phyloP scores from a whole-genome alignment of 306 rosid species.

The barrel medic (Medicago truncatula) region DNA sequence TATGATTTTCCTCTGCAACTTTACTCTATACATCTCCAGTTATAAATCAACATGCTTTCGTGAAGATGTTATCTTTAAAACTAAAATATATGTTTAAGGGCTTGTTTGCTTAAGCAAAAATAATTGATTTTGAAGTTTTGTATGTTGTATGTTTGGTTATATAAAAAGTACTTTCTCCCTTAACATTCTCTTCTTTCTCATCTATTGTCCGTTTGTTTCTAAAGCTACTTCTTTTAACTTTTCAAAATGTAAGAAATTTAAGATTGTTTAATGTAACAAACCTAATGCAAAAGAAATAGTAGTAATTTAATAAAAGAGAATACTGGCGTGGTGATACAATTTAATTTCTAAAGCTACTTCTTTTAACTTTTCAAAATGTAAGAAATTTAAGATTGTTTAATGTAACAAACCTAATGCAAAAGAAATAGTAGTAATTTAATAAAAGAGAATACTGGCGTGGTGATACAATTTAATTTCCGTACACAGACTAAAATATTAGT shows the following conservation, averaged over 20 bases:
- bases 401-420: neutral
- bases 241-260: neutral
- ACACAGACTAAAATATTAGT: neutral
- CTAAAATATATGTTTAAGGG: neutral
- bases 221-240: neutral
- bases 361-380: neutral
- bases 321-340: constrained; percentile 15
- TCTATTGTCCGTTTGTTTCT: neutral
- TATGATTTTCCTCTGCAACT: neutral
- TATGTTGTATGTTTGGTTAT: constrained; percentile 2
- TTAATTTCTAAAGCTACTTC: neutral
- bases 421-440: neutral
- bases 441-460: constrained; percentile 27
- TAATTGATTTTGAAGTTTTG: neutral
- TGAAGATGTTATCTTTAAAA: constrained; percentile 1
- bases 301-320: constrained; percentile 24
- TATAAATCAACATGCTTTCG: constrained; percentile 29
- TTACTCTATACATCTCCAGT: neutral
- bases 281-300: neutral
- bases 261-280: constrained; percentile 9
- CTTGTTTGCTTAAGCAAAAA: neutral
- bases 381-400: constrained; percentile 7
- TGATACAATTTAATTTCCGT: constrained; percentile 15
- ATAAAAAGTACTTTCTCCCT: neutral
- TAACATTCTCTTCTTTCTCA: neutral